Percentiles rank a stretch among this genome's conserved stretches.
phyloP scores from a whole-genome alignment of 495 filamentous ascomycete genomes.

The Corynascus novoguineensis region DNA sequence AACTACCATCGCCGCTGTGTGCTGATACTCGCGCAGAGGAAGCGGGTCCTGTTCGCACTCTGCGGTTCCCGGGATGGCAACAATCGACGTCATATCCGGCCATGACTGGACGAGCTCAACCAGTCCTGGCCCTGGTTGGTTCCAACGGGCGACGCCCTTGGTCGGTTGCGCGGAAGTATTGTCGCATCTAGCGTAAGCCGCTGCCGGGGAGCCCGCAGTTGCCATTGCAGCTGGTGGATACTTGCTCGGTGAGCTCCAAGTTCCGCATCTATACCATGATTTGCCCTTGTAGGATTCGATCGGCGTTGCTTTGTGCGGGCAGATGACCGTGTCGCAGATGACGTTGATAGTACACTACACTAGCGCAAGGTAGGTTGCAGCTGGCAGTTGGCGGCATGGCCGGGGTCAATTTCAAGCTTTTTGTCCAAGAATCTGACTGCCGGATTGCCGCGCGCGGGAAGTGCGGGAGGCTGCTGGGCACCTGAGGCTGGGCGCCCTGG shows the following conservation, averaged over 20 bases:
- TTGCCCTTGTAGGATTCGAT: constrained; percentile 1
- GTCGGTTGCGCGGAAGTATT: neutral
- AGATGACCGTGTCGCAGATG: neutral
- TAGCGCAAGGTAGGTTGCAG: too few relatives aligned
- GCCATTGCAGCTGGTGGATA: neutral
- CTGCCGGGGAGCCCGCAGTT: neutral
- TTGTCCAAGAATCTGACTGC: neutral
- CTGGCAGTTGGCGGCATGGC: neutral
- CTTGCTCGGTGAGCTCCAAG: neutral
- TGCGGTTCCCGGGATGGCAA: neutral
- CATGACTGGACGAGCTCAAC: neutral
- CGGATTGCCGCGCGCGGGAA: neutral
- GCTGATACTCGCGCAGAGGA: neutral
- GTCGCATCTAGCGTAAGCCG: neutral
- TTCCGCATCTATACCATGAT: neutral
- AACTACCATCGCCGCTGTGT: neutral
- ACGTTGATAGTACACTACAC: too few relatives aligned
- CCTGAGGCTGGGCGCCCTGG: too few relatives aligned
- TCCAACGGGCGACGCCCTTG: neutral
- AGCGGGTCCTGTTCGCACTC: neutral
- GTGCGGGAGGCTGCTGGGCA: neutral
- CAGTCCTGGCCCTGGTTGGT: neutral
- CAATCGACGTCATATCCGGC: neutral
- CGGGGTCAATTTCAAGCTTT: neutral
- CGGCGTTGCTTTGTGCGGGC: neutral